Evolutionary conservation across 129 eudicot genomes (phyloP), one percentile per base, ranked within the genome.

Genomic region (Deinandra increscens): DNA sequence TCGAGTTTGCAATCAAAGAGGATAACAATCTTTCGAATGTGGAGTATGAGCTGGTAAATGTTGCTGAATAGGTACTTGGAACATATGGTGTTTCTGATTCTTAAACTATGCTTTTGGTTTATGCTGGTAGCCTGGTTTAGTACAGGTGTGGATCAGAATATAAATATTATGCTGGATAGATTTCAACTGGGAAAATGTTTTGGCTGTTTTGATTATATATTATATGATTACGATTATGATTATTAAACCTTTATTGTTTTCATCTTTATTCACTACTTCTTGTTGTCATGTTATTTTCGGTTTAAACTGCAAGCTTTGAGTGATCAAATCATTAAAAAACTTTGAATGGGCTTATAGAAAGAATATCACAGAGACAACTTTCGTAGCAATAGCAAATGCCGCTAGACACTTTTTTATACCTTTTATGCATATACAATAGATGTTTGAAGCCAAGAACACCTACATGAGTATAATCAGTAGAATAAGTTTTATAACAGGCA

Each of bases 11-110:
- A 68, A 80, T 80, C 22, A 75, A 69, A 44, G 80, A 69, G 26
- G 84, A 80, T 17, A 80, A 75, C 80, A 80, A 80, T 63, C 70
- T 79, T 48, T 79, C 83, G 42, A 74, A 67, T 14, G 83, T 79
- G 60, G 83, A 79, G 68, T 80, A 80, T 33, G 84, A 74, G 77
- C 80, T 74, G 50, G 84, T 80, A n/a, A 80, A 69, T 53, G 83
- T 80, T 74, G 79, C 83, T 11, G 79, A 68, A 3, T 79, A 79
- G 61, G 71, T 50, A 61, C 60, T 18, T 22, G 11, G 11, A 20
- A 17, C 33, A 7, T 55, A 66, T 74, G 73, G 55, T 64, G 44
- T 26, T 64, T 54, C 20, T 20, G 36, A 64, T 29, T 19, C 49
- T 66, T 68, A 60, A 15, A 31, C 38, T 61, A 56, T 75, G 68